Conservation (phyloP, 2,329 filamentous ascomycete species). For the Trichothecium sympodiale region DNA sequence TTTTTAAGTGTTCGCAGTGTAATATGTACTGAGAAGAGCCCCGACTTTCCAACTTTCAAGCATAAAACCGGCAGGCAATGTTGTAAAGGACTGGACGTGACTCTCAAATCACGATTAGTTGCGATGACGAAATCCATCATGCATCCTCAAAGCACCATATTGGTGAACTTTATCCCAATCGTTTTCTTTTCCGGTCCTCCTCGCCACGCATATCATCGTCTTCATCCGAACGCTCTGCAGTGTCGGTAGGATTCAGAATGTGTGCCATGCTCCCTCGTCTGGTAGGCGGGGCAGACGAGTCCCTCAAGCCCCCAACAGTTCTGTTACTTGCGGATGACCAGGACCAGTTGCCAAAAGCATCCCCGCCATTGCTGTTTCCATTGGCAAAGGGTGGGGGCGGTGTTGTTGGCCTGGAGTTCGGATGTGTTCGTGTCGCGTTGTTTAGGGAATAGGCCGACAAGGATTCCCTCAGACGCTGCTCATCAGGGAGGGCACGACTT, state of each 20-base stretch:
- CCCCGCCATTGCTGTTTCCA: conserved; percentile 22
- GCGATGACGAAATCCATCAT: no score
- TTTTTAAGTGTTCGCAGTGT: no score
- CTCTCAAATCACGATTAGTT: no score
- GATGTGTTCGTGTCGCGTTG: conserved; percentile 25
- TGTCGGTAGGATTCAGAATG: conserved; percentile 50
- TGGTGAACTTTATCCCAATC: conserved; percentile 21
- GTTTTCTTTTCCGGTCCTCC: conserved; percentile 51
- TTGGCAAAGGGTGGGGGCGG: conserved; percentile 40
- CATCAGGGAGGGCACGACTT: conserved; percentile 35
- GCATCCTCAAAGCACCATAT: no score
- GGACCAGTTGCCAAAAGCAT: conserved; percentile 44
- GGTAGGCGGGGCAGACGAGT: conserved; percentile 45
- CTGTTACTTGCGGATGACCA: conserved; percentile 39
- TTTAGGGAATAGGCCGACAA: conserved; percentile 44
- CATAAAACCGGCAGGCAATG: no score
- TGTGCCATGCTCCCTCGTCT: conserved; percentile 51
- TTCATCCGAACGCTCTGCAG: conserved; percentile 42
- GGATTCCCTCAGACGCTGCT: conserved; percentile 46
- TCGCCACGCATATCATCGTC: conserved; percentile 44
- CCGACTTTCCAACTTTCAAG: no score
- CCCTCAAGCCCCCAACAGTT: conserved; percentile 38
- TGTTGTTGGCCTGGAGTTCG: conserved; percentile 42
- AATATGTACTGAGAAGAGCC: no score
- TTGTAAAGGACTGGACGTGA: no score